Base-by-base conservation (phyloP, 768 basidiomycete genomes). In the Boletus huronensis region DNA sequence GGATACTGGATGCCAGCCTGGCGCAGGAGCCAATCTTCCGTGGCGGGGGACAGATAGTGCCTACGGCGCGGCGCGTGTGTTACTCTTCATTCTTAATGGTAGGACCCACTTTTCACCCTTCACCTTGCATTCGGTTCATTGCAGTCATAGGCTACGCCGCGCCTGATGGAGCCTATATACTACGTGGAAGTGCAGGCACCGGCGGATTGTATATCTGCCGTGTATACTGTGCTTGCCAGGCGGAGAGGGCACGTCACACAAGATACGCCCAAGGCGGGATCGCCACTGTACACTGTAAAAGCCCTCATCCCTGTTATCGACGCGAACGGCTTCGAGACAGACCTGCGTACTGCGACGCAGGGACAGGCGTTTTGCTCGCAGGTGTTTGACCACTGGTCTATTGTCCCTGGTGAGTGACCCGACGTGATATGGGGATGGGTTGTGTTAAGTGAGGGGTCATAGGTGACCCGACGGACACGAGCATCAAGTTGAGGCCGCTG, bases 141-240 rank as follows among this genome's bases (percentile, higher is more conserved):
- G 7, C 21, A 17, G 16, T 23, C 17, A 46, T 60, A 96, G 94
- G 94, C 96, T 16, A 91, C 94, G 3, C 96, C 96, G 5, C 84
- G 94, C 54, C 73, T 97, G 55, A 93, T 96, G 85, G 96, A 99
- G 71, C 97, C 97, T 4, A 87, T 98, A 58, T 98, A 96, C 79
- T 98, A 93, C 68, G 96, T 98, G 50, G 97, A 99, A 72, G 95
- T 99, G n/a, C 96, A 98, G 72, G 92, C 96, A 7, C 97, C 97
- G 8, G 93, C 95, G 17, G 97, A 99, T 69, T 98, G 97, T 67
- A 95, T 99, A 58, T 97, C 97, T 21, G 94, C 95, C 11, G 95
- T 99, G 34, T 98, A 98, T 72, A 97, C 94, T 5, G 97, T 98
- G 42, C 88, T 99, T 49, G 95, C 97, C n/a, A 84, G 97, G 56